Base-by-base conservation (phyloP, 495 filamentous ascomycete genomes). In the Wilcoxina mikolae region DNA sequence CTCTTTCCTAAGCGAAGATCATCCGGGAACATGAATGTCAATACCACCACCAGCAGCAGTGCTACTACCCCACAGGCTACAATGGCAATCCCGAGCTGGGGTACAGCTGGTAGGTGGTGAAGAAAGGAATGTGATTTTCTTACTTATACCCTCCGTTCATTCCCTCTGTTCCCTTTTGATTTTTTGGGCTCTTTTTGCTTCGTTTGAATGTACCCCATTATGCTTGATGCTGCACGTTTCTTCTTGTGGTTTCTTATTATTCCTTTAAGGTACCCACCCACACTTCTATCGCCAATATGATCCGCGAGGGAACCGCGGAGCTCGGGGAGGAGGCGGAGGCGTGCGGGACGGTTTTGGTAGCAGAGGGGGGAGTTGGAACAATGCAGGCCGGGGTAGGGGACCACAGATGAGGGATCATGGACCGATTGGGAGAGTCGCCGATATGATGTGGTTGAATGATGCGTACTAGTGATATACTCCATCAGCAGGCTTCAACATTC, bases 1-100 rank as follows among this genome's bases (percentile, higher is more conserved):
- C 45, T 43, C 43, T 62, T 61, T 57, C 66, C 55, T 51, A 54
- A 20, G 39, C 39, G 39, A 9, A 43, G 20, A 43, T 43, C 39
- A 5, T 9, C 39, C 10, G 17, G 7, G 7, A 9, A 9, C 39
- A 20, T 20, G 7, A 20, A 18, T 9, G 39, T 18, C 39, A 20
- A 9, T 20, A 4, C 39, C 39, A 35, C 31, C 31, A 7, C 31
- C 31, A 35, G 31, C 31, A 15, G 7, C 15, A 35, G 7, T 35
- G 31, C 7, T 35, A 35, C 31, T 9, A 20, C 39, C 10, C 31
- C 39, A 20, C 39, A 9, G 17, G 5, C 17, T 9, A 20, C 20
- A 18, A 43, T 9, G 39, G 39, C 39, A 4, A 43, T 43, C 20
- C 39, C 39, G 10, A 43, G 39, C 17, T 43, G 39, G 39, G 39